These are phyloP conservation scores for Globisporangium sylvaticum DNA, from an alignment of 352 stramenopile genomes.

Conservation along the genomic window DNA sequence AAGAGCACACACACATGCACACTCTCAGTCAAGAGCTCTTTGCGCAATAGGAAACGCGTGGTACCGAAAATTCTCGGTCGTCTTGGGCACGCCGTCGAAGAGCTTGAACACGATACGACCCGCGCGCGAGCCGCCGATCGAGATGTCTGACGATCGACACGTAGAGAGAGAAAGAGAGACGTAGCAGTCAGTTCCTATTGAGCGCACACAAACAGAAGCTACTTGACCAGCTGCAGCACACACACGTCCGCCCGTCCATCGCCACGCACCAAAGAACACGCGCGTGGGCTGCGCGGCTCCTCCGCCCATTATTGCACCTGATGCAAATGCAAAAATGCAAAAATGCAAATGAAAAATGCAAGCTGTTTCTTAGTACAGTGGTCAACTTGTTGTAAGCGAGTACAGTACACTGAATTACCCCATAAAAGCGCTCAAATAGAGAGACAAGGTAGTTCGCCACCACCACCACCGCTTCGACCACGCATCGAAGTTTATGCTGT, in stretches of 20 bases:
- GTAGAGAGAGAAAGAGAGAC: too few relatives aligned
- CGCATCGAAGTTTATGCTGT: too few relatives aligned
- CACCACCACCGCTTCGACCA: too few relatives aligned
- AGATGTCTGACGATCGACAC: constrained; percentile 70
- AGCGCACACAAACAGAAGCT: not conserved
- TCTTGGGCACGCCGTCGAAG: constrained; percentile 50
- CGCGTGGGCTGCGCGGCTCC: constrained; percentile 16
- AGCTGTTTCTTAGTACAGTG: too few relatives aligned
- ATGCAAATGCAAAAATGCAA: too few relatives aligned
- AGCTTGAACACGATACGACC: constrained; percentile 67
- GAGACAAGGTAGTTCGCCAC: too few relatives aligned
- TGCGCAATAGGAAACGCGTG: not conserved
- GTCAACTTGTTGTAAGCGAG: too few relatives aligned
- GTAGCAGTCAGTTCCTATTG: too few relatives aligned
- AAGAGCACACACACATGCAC: not conserved
- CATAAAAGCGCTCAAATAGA: too few relatives aligned
- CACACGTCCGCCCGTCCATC: too few relatives aligned
- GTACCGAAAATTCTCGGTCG: constrained; percentile 64
- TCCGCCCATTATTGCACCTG: not conserved
- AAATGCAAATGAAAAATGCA: not conserved
- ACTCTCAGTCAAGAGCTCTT: not conserved
- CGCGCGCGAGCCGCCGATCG: constrained; percentile 77
- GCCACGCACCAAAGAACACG: constrained; percentile 38
- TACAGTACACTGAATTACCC: too few relatives aligned
- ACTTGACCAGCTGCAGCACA: not conserved